Evolutionary conservation across 768 basidiomycete species (phyloP), one percentile per base, ranked within the genome.

Genomic region (Grammothele lineata): DNA sequence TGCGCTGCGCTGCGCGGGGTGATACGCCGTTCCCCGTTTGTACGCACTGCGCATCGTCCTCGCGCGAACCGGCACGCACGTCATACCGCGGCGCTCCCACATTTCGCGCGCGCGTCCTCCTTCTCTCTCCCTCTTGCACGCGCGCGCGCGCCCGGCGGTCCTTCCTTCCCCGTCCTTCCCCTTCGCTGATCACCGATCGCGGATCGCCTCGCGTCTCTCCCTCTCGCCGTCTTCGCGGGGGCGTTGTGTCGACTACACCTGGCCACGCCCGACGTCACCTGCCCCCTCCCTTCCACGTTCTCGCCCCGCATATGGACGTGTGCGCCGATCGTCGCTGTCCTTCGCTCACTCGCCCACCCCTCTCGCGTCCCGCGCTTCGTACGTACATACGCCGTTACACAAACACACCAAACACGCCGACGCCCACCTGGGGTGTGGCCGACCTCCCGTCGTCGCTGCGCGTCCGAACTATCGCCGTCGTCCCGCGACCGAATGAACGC

Each of bases 161-260:
- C n/a, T n/a, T n/a, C n/a, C n/a, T n/a, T 30, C 27, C 27, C 27
- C 8, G 27, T 30, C 27, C 8, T 30, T 7, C 27, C 32, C 15
- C 47, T 36, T 43, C 53, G 48, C 53, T 43, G 53, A 54, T 50
- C 53, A 38, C 47, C 25, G 53, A 54, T 54, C 38, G 38, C 47
- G 45, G 51, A 52, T 49, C 47, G 10, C 47, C 36, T 32, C 24
- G 38, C 43, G 43, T 43, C 45, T 39, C 42, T 27, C 51, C 32
- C 35, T 6, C 32, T 42, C n/a, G n/a, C 30, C 45, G 42, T 35
- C 43, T 42, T 43, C 42, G 32, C 18, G 22, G 6, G 30, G 32
- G 42, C 42, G 51, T 25, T 36, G 34, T 34, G 51, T n/a, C n/a
- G n/a, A n/a, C n/a, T n/a, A n/a, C n/a, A n/a, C n/a, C n/a, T n/a